These are phyloP conservation scores for Argentina anserina DNA, from an alignment of 306 rosid genomes.

Conservation along the genomic window DNA sequence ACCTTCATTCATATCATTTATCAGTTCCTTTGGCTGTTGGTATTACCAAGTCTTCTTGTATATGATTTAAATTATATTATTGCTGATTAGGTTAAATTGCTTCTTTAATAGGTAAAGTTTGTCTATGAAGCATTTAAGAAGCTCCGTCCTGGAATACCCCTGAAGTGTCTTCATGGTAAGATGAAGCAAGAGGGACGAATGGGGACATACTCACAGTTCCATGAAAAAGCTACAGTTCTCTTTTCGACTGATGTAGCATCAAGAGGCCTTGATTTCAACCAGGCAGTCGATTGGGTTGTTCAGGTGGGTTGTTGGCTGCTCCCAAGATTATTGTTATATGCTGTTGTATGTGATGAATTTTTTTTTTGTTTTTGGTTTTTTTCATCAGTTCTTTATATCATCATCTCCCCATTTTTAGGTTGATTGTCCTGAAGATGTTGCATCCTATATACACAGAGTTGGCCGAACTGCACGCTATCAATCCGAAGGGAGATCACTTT, in stretches of 20 bases:
- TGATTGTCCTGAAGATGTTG: slow-evolving; percentile 89
- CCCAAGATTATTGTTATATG: neutral
- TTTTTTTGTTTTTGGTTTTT: slow-evolving; percentile 3
- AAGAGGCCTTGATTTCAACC: slow-evolving; percentile 95
- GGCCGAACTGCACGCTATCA: slow-evolving; percentile 92
- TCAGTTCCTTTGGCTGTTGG: neutral
- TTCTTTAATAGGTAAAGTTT: slow-evolving; percentile 62
- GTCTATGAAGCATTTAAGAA: slow-evolving; percentile 85
- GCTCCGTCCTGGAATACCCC: slow-evolving; percentile 85
- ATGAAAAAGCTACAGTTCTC: slow-evolving; percentile 77
- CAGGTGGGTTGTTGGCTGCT: slow-evolving; percentile 51
- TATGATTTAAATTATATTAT: neutral
- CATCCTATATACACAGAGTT: slow-evolving; percentile 89
- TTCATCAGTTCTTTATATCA: neutral
- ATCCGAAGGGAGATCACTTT: slow-evolving; percentile 70
- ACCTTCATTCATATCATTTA: neutral
- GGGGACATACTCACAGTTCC: slow-evolving; percentile 68
- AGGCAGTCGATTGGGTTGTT: slow-evolving; percentile 96
- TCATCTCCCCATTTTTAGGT: slow-evolving; percentile 38
- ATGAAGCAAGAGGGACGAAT: slow-evolving; percentile 80
- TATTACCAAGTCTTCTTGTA: neutral
- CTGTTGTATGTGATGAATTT: neutral
- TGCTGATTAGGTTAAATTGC: slow-evolving; percentile 38
- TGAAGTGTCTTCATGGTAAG: slow-evolving; percentile 88
- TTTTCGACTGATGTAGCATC: slow-evolving; percentile 88